Percentiles rank a stretch among this genome's conserved stretches.
These are phyloP conservation scores for Blastocrithidia nonstop DNA, from an alignment of 208 protist species.

Conservation along the genomic window DNA sequence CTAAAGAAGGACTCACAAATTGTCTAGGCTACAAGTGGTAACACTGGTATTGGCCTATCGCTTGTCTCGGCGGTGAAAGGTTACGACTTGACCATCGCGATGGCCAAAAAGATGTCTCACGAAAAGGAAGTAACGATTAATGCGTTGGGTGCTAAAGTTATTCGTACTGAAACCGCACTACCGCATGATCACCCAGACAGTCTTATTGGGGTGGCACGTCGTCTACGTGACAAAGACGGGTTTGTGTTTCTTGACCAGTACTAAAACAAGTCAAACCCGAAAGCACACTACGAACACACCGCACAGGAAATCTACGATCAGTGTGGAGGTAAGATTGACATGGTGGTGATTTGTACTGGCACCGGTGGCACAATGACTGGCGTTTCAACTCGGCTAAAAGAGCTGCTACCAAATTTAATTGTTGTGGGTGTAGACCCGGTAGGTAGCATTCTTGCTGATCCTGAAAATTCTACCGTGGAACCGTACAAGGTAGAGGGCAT, in stretches of 20 bases:
- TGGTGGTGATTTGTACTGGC: constrained; percentile 88
- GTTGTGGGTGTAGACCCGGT: constrained; percentile 94
- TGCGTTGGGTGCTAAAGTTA: constrained; percentile 91
- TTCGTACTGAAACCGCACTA: constrained; percentile 92
- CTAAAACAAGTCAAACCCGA: constrained; percentile 89
- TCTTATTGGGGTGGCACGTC: constrained; percentile 90
- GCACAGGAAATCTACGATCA: constrained; percentile 92
- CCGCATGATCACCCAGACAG: constrained; percentile 91
- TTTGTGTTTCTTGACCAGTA: constrained; percentile 95
- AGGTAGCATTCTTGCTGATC: constrained; percentile 91
- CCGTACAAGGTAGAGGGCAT: constrained; percentile 95
- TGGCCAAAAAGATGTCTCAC: constrained; percentile 97
- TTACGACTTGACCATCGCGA: constrained; percentile 94
- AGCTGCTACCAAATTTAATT: constrained; percentile 43
- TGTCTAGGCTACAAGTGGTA: constrained; percentile 96
- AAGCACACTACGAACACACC: constrained; percentile 92
- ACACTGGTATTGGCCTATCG: constrained; percentile 92
- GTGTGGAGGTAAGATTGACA: constrained; percentile 91
- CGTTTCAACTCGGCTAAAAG: constrained; percentile 68
- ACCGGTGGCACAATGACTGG: constrained; percentile 96
- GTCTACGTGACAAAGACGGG: constrained; percentile 88
- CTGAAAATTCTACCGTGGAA: constrained; percentile 23
- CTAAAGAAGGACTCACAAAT: constrained; percentile 90
- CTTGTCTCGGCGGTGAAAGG: constrained; percentile 89
- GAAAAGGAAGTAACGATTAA: constrained; percentile 90